These are phyloP conservation scores for Rosellinia necatrix DNA, from an alignment of 2,329 filamentous ascomycete genomes.

Conservation along the genomic window DNA sequence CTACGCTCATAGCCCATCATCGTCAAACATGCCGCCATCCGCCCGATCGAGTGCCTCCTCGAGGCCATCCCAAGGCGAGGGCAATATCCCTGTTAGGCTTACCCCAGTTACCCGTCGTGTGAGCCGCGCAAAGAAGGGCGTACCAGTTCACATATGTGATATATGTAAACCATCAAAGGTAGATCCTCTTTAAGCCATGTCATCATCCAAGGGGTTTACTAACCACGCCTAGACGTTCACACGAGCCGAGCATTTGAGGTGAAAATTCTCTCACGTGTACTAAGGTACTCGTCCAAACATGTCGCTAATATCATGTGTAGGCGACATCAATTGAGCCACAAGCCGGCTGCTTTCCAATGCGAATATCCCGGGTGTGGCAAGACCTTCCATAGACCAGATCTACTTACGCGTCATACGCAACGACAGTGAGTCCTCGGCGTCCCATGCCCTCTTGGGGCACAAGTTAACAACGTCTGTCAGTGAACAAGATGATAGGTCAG, in stretches of 20 bases:
- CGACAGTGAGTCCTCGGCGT: slow-evolving; percentile 50
- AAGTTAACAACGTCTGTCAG: slow-evolving; percentile 37
- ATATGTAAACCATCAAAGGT: slow-evolving; percentile 58
- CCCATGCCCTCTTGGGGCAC: neutral
- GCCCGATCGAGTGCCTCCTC: slow-evolving; percentile 41
- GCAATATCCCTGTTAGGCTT: slow-evolving; percentile 52
- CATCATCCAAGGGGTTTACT: slow-evolving; percentile 23
- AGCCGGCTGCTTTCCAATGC: slow-evolving; percentile 58
- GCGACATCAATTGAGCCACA: slow-evolving; percentile 65
- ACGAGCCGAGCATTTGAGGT: slow-evolving; percentile 66
- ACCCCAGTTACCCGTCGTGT: slow-evolving; percentile 62
- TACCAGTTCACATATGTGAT: slow-evolving; percentile 61
- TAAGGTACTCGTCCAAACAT: neutral
- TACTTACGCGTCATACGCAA: slow-evolving; percentile 61
- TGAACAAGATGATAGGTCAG: slow-evolving; percentile 51
- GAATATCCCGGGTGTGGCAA: slow-evolving; percentile 58
- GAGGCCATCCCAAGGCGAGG: slow-evolving; percentile 45
- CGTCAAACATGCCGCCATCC: slow-evolving; percentile 39
- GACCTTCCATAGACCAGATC: slow-evolving; percentile 62
- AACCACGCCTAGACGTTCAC: slow-evolving; percentile 58
- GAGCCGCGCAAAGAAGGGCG: slow-evolving; percentile 62
- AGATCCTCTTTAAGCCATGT: slow-evolving; percentile 25
- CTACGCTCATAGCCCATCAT: slow-evolving; percentile 45
- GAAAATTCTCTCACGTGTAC: slow-evolving; percentile 25
- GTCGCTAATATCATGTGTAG: slow-evolving; percentile 45